Evolutionary conservation across 2,329 filamentous ascomycete species (phyloP), one percentile per base, ranked within the genome.

Genomic region (Neonectria coccinea): DNA sequence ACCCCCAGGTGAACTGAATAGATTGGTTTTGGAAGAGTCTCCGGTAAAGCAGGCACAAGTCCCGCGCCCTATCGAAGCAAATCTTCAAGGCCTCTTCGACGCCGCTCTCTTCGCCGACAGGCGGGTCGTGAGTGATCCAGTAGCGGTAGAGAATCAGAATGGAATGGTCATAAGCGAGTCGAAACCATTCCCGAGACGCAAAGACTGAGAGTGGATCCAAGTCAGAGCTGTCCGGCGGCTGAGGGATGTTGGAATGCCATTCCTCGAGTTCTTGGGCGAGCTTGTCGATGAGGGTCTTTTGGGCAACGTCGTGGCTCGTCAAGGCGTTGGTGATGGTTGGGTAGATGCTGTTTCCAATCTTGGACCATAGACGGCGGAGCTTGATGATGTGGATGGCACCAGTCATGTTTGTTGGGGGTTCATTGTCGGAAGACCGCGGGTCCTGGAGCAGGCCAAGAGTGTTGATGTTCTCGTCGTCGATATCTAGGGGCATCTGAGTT

Each of bases 131-230:
- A 2, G 67, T 69, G 4, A 77, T 76, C 60, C 69, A 69, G 22
- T 71, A 68, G 1, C 79, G 73, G 56, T 81, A 80, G 2, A 82
- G 68, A 3, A 81, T 67, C 5, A 82, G 69, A 22, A 82, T 75
- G 1, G 79, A 77, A 59, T 81, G 75, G 59, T 80, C 67, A 51
- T 81, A 81, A 1, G 76, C 77, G 1, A 81, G 69, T 3, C 73
- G 62, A 51, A 81, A 82, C 79, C 79, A 81, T 12, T 76, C 74
- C 6, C 63, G 62, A 0, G 79, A 79, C 0, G 78, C 74, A 62
- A 79, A 82, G 2, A 79, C 74, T 1, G 75, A 75, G 4, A 76
- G 60, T 2, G 66, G 66, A 25, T 68, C 58, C 9, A 59, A 5
- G 6, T 63, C 66, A 14, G 57, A 33, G 1, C 47, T 51, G 22